Base-by-base conservation (phyloP, 495 filamentous ascomycete species). In the Durotheca rogersii region DNA sequence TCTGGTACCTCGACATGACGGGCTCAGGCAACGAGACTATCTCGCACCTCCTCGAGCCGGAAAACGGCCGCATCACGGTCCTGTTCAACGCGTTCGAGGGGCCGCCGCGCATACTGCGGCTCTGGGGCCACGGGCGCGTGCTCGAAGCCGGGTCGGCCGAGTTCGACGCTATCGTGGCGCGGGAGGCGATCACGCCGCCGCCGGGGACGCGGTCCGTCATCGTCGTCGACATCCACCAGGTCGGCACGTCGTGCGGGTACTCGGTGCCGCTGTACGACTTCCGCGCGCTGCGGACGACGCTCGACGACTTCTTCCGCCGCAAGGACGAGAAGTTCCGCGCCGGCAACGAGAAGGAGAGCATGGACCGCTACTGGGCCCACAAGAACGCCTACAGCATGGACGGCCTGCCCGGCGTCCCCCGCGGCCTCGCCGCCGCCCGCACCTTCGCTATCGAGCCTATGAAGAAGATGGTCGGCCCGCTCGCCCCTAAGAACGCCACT, bases 11-110 rank as follows among this genome's bases (percentile, higher is more conserved):
- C 30, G 87, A 91, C 48, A 72, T 81, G 35, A 87, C 81, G 0
- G 87, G 87, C 5, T 84, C 79, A 18, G 87, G 87, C 2, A 73
- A 65, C 43, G 87, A 91, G 64, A 91, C 86, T 0, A 81, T 91
- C 35, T 68, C 75, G 2, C 87, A 90, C 56, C 59, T 88, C 4
- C 81, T 87, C 49, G 87, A 91, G 55, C 68, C 69, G 0, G 63
- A 57, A 11, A 90, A 90, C 61, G 85, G 83, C 14, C 75, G 87
- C 9, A 75, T 87, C 18, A 88, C 87, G 0, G 61, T 88, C 48
- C 78, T 87, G 71, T 88, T 89, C 68, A 85, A 79, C 54, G 78
- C 80, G 3, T 91, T 90, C 60, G 78, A 79, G 7, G 67, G 69
- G 0, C 63, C 72, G 1, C 87, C 87, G 2, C 74, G 79, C 47